These are phyloP conservation scores for Neonectria neomacrospora DNA, from an alignment of 2,329 filamentous ascomycete genomes.

Conservation along the genomic window DNA sequence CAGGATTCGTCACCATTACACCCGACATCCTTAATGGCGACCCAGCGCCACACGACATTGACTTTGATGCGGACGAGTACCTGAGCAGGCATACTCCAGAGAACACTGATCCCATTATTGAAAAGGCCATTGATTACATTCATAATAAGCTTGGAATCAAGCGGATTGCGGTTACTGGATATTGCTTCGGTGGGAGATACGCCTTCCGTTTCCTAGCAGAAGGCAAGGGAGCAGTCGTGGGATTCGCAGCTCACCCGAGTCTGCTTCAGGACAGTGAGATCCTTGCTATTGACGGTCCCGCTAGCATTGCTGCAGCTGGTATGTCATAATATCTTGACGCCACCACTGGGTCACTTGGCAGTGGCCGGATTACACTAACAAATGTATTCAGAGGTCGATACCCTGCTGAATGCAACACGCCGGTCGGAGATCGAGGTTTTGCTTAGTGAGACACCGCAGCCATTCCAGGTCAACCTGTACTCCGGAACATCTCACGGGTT, in stretches of 20 bases:
- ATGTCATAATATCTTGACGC: not conserved
- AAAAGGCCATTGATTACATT: slow-evolving; percentile 27
- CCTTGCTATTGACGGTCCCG: slow-evolving; percentile 31
- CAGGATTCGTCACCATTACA: slow-evolving; percentile 25
- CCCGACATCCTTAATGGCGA: slow-evolving; percentile 27
- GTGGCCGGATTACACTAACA: not conserved
- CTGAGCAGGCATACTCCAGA: slow-evolving; percentile 24
- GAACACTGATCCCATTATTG: slow-evolving; percentile 28
- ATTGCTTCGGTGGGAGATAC: slow-evolving; percentile 70
- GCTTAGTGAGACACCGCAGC: slow-evolving; percentile 36
- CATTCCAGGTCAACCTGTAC: slow-evolving; percentile 75
- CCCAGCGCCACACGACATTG: slow-evolving; percentile 8
- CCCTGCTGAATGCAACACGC: slow-evolving; percentile 18
- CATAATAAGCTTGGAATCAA: slow-evolving; percentile 53
- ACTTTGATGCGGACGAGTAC: slow-evolving; percentile 23
- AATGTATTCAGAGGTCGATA: slow-evolving; percentile 14
- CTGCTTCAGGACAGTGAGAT: slow-evolving; percentile 67
- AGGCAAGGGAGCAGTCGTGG: slow-evolving; percentile 63
- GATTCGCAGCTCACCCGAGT: slow-evolving; percentile 71
- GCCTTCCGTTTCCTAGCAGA: slow-evolving; percentile 62
- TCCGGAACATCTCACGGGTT: slow-evolving; percentile 76
- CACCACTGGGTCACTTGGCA: not conserved
- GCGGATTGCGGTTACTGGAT: slow-evolving; percentile 64
- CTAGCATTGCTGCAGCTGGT: slow-evolving; percentile 33
- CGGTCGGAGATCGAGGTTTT: slow-evolving; percentile 29